A percentile compares a stretch with the other conserved stretches of the same genome.
These are phyloP conservation scores for Ogataea pini DNA, from an alignment of 805 yeast genomes.

Conservation along the genomic window DNA sequence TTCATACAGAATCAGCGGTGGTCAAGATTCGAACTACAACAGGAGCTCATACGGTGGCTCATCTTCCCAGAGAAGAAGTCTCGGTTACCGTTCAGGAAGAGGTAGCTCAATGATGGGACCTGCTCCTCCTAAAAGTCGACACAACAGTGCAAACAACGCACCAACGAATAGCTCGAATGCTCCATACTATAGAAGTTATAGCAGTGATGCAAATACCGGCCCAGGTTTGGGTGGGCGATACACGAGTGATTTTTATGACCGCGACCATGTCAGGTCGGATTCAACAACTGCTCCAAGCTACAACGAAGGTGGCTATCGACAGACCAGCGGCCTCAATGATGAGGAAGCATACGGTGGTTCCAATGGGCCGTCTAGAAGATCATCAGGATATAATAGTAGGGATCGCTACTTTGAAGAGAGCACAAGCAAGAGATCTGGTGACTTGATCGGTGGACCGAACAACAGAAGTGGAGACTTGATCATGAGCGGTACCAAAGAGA, in stretches of 20 bases:
- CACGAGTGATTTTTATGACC: conserved; percentile 19
- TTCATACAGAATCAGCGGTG: conserved; percentile 17
- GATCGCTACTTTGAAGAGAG: conserved; percentile 21
- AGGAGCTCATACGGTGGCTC: conserved; percentile 17
- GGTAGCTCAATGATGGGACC: conserved; percentile 12
- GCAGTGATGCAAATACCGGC: conserved; percentile 17
- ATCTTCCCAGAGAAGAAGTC: conserved; percentile 13
- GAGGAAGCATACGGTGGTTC: conserved; percentile 13
- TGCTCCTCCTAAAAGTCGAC: conserved; percentile 10
- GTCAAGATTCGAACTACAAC: conserved; percentile 16
- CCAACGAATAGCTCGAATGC: conserved; percentile 5
- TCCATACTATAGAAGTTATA: conserved; percentile 20
- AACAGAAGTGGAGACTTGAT: conserved; percentile 28
- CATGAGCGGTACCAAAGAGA: conserved; percentile 16
- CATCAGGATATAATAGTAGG: conserved; percentile 11
- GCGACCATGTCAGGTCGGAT: conserved; percentile 23
- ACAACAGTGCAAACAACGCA: conserved; percentile 2
- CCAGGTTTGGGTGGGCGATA: conserved; percentile 13
- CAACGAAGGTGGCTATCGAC: conserved; percentile 9
- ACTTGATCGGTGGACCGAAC: conserved; percentile 20
- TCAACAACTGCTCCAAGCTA: conserved; percentile 4
- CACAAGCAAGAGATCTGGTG: conserved; percentile 23
- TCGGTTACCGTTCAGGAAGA: conserved; percentile 23
- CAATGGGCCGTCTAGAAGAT: conserved; percentile 11
- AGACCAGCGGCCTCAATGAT: conserved; percentile 7